phyloP scores from a whole-genome alignment of 176 grass and related monocot genomes.

The Oryza longistaminata region DNA sequence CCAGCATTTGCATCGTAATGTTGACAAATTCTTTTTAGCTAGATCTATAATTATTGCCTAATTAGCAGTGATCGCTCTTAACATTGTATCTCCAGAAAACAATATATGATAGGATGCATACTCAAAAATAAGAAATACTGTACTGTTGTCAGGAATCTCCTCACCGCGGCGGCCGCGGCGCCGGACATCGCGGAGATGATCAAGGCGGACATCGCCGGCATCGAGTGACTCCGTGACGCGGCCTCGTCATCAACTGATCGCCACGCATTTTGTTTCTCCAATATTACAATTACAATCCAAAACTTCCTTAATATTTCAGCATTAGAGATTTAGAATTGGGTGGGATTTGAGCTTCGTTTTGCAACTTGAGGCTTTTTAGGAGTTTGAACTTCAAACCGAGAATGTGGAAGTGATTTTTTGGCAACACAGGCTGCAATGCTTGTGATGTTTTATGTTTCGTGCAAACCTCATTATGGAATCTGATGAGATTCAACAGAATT shows the following conservation, averaged over 20 bases:
- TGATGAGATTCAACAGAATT: too few species aligned
- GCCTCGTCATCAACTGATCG: not conserved
- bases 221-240: not conserved
- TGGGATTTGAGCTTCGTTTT: not conserved
- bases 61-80: too few species aligned
- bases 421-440: not conserved
- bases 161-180: constrained; percentile 28
- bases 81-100: too few species aligned
- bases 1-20: too few species aligned
- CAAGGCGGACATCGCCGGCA: constrained; percentile 39
- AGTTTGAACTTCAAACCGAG: not conserved
- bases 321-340: not conserved
- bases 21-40: too few species aligned
- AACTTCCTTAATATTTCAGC: not conserved
- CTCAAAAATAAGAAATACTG: too few species aligned
- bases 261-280: not conserved
- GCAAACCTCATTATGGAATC: not conserved
- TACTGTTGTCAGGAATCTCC: too few species aligned
- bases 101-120: too few species aligned
- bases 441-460: not conserved
- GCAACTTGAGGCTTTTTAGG: not conserved
- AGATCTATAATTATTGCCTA: too few species aligned
- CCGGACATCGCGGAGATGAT: constrained; percentile 33
- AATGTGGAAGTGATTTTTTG: not conserved
- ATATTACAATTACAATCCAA: not conserved